A percentile compares a stretch with the other conserved stretches of the same genome.
These are phyloP conservation scores for Petunia axillaris DNA, from an alignment of 257 asterid species.

Conservation along the genomic window DNA sequence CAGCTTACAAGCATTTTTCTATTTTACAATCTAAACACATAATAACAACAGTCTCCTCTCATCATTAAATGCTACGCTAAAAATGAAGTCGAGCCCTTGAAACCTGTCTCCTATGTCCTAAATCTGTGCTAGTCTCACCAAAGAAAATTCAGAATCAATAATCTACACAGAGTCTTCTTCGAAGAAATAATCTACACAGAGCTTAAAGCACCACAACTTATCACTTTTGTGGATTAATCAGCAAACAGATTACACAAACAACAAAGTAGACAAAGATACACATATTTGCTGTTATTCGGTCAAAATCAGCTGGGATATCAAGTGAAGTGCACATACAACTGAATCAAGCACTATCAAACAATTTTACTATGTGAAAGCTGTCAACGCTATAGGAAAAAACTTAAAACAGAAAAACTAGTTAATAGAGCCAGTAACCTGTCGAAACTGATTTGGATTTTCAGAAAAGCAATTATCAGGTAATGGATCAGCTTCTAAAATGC, in stretches of 20 bases:
- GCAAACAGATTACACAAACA: neutral
- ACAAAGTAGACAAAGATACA: neutral
- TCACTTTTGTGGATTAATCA: neutral
- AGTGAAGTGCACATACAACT: neutral
- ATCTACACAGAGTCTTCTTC: too few relatives aligned
- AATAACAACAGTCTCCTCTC: neutral
- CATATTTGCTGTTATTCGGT: neutral
- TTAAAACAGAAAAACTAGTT: too few relatives aligned
- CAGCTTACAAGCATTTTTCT: too few relatives aligned
- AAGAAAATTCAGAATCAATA: neutral
- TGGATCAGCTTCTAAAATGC: too few relatives aligned
- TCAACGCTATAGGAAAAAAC: too few relatives aligned
- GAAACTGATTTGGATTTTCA: neutral
- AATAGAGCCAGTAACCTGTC: neutral
- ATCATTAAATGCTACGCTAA: neutral
- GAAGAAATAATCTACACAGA: neutral
- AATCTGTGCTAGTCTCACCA: neutral
- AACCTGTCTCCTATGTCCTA: neutral
- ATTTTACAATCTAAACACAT: neutral
- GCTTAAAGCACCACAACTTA: neutral
- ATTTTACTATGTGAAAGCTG: neutral
- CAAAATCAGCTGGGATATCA: neutral
- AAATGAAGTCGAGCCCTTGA: neutral
- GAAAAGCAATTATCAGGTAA: neutral
- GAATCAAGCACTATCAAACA: neutral